Evolutionary conservation across 805 yeast genomes (phyloP).

Genomic region (Suhomyces sp.): DNA sequence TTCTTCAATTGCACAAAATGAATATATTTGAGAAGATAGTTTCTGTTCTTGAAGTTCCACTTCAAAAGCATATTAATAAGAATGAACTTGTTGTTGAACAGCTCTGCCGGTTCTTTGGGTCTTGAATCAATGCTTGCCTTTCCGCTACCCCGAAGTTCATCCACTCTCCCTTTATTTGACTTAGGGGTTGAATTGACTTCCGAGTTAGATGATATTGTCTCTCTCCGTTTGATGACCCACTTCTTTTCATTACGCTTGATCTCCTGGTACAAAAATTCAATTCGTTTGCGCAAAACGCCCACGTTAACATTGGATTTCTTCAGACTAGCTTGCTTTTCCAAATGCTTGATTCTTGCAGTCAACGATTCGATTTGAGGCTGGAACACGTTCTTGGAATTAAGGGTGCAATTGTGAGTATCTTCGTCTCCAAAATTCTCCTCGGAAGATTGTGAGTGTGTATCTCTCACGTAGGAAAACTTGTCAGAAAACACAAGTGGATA

Average conservation of each 20-base stretch:
- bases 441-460: conserved; percentile 33
- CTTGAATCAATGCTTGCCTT: conserved; percentile 8
- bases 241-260: conserved; percentile 1
- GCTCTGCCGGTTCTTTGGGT: conserved; percentile 4
- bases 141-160: conserved; percentile 6
- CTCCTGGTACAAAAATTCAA: conserved; percentile 14
- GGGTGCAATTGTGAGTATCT: conserved; percentile 28
- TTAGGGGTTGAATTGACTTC: neutral
- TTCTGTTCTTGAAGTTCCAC: conserved; percentile 39
- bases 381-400: conserved; percentile 24
- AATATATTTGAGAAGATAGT: conserved; percentile 31
- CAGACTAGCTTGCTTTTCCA: conserved; percentile 16
- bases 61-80: conserved; percentile 38
- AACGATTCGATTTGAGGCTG: conserved; percentile 26
- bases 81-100: conserved; percentile 38
- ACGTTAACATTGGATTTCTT: conserved; percentile 8
- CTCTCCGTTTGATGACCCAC: neutral
- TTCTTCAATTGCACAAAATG: conserved; percentile 33
- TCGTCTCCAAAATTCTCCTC: conserved; percentile 22
- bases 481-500: conserved; percentile 68
- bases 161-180: neutral
- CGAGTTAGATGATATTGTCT: neutral
- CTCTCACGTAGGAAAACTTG: conserved; percentile 63
- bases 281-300: conserved; percentile 14
- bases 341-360: conserved; percentile 23